phyloP scores from a whole-genome alignment of 2,329 filamentous ascomycete genomes.

The Lizonia empirigonia region DNA sequence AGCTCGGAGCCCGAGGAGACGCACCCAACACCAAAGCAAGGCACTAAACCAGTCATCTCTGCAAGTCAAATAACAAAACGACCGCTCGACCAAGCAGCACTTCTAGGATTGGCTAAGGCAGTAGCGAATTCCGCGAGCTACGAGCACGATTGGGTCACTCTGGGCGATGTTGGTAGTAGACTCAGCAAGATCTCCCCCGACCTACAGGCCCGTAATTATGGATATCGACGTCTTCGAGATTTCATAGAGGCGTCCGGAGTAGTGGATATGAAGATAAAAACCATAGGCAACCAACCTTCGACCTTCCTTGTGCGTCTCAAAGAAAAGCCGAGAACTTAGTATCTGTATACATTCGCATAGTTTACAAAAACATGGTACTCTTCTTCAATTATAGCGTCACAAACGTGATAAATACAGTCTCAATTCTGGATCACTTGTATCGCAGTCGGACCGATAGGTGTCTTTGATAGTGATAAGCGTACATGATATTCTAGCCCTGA shows the following conservation, averaged over 20 bases:
- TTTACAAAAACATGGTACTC: too few species aligned
- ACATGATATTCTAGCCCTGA: too few species aligned
- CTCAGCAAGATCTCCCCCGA: conserved; percentile 31
- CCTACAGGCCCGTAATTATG: conserved; percentile 37
- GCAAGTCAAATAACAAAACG: background rate
- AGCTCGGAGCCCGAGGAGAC: background rate
- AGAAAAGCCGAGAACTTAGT: too few species aligned
- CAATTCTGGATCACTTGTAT: too few species aligned
- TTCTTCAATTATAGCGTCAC: too few species aligned
- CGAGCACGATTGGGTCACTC: conserved; percentile 30
- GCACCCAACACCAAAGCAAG: background rate
- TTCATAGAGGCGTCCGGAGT: conserved; percentile 21
- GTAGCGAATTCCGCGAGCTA: conserved; percentile 13
- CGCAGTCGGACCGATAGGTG: too few species aligned
- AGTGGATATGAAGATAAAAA: conserved; percentile 14
- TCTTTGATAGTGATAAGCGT: too few species aligned
- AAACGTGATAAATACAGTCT: too few species aligned
- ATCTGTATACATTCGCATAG: too few species aligned
- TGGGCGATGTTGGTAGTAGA: conserved; percentile 30
- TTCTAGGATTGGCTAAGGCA: conserved; percentile 14
- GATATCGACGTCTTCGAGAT: conserved; percentile 21
- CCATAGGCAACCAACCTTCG: background rate
- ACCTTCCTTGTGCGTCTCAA: too few species aligned
- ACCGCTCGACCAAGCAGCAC: conserved; percentile 21
- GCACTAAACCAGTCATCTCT: too few species aligned